Base-by-base conservation (phyloP, 2,329 filamentous ascomycete species). In the Coniochaeta sp. region DNA sequence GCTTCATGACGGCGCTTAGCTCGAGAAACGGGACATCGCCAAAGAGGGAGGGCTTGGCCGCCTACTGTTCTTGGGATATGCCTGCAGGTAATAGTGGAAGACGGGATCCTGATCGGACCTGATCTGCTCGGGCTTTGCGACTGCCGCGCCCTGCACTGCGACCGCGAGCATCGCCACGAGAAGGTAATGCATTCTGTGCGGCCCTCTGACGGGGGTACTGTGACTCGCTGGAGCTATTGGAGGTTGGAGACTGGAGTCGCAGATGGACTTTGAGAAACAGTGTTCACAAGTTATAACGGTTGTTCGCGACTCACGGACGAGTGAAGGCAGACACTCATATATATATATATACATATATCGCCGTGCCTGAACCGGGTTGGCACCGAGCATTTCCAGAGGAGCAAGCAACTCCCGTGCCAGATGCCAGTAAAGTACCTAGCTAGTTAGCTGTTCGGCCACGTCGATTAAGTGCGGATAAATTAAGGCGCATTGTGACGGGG, bases 71-170 rank as follows among this genome's bases (percentile, higher is more conserved):
- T 74, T 70, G 6, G 77, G 71, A 59, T 74, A 73, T 3, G 75
- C 71, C 67, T 83, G 81, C 3, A 83, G 72, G 64, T 83, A 83
- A 24, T 79, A 73, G 65, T 84, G 81, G 63, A 77, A 82, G 60
- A 82, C 77, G 2, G 81, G 81, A 7, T 74, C 72, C 60, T 72
- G 69, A 9, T 82, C 79, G 40, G 76, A 76, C 36, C 80, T 79
- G 62, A 82, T 80, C 65, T 79, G 77, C 66, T 79, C 76, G 14
- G 78, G 71, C 58, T 79, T 79, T 17, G 47, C 47, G 22, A 52
- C 24, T 7, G 47, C 47, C 24, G 47, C 47, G 7, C 9, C 47
- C 14, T 52, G 47, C 14, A 17, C 47, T 3, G 47, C 22, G 8
- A 12, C 14, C 24, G 47, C 4, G 47, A 52, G 30, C 22, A 52